A percentile compares a stretch with the other conserved stretches of the same genome.
phyloP scores from a whole-genome alignment of 2,329 filamentous ascomycete genomes.

The Colletotrichum sp. region DNA sequence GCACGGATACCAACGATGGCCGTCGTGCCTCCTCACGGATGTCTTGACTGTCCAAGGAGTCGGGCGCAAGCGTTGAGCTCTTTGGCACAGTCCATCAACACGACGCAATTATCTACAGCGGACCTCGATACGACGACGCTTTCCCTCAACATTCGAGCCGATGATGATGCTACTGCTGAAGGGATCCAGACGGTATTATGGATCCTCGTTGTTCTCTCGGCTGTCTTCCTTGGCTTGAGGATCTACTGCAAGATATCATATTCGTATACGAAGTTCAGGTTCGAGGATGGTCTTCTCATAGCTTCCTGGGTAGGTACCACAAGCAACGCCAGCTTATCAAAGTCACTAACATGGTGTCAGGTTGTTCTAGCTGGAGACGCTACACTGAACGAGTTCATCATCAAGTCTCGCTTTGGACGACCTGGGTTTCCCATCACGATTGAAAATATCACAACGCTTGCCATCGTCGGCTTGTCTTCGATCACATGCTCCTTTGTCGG shows the following conservation, averaged over 20 bases:
- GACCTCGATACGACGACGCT: constrained; percentile 4
- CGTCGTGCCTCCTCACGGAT: constrained; percentile 5
- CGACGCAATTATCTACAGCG: not conserved
- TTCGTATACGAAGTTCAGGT: constrained; percentile 27
- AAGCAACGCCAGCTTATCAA: not conserved
- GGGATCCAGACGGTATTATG: constrained; percentile 19
- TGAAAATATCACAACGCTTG: not conserved
- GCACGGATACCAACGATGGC: constrained; percentile 9
- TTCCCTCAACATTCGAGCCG: not conserved
- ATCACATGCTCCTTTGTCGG: constrained; percentile 34
- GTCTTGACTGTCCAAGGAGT: constrained; percentile 3
- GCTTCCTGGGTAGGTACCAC: constrained; percentile 25
- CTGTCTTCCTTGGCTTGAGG: constrained; percentile 25
- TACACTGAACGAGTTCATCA: constrained; percentile 14
- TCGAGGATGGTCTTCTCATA: constrained; percentile 30
- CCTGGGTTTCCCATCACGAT: constrained; percentile 6
- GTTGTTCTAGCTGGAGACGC: constrained; percentile 5
- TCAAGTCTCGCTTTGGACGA: constrained; percentile 16
- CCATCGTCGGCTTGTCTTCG: constrained; percentile 23
- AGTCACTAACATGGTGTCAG: not conserved
- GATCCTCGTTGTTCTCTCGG: constrained; percentile 23
- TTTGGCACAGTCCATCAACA: not conserved
- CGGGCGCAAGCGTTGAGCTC: not conserved
- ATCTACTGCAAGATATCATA: constrained; percentile 28
- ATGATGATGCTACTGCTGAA: not conserved